Conservation (phyloP, 1,139 yeast species). For the Cylindricascospora bacillispora region DNA sequence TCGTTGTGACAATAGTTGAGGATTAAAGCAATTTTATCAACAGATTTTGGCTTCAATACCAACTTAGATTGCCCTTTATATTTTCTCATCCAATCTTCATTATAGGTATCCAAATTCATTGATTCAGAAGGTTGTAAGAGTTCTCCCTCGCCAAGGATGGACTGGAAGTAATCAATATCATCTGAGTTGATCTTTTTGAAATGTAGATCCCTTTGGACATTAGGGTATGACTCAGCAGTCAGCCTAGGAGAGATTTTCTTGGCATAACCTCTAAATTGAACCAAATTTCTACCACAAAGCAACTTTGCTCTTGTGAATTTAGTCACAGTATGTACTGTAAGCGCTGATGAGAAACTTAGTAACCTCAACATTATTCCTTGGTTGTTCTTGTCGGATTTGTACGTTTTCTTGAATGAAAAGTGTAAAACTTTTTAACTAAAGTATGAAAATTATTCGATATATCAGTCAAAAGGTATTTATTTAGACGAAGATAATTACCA, state of each 20-base stretch:
- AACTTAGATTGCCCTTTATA: constrained; percentile 77
- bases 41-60: constrained; percentile 74
- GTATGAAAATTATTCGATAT: no score
- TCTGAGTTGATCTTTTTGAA: constrained; percentile 36
- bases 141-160: constrained; percentile 39
- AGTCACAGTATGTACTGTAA: not conserved
- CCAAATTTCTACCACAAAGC: no score
- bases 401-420: no score
- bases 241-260: constrained; percentile 13
- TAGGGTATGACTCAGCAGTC: constrained; percentile 53
- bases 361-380: no score
- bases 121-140: constrained; percentile 37
- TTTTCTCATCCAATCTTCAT: constrained; percentile 95
- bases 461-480: no score
- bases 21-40: constrained; percentile 66
- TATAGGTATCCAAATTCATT: constrained; percentile 42
- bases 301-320: no score
- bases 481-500: no score
- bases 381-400: no score
- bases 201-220: constrained; percentile 34
- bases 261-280: constrained; percentile 2
- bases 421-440: no score
- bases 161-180: constrained; percentile 52
- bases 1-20: constrained; percentile 71
- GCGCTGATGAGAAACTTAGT: no score